Conservation (phyloP, 2,329 filamentous ascomycete genomes). For the Fusarium redolens region DNA sequence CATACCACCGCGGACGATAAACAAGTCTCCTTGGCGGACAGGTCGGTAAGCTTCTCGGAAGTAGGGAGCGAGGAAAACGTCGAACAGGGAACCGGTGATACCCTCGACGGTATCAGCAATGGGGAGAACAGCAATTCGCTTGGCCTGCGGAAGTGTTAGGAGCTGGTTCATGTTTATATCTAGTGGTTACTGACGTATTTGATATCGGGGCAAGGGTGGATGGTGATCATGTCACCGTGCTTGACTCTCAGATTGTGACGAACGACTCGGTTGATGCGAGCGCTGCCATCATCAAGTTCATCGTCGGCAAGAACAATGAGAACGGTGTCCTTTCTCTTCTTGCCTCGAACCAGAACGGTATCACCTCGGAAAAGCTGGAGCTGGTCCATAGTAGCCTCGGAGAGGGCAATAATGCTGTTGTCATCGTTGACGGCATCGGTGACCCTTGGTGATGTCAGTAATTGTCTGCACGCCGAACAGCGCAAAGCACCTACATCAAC, state of each 20-base stretch:
- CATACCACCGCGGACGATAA: constrained; percentile 98
- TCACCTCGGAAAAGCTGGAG: constrained; percentile 99
- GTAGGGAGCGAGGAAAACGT: constrained; percentile 98
- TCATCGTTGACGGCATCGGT: constrained; percentile 99
- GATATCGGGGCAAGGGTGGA: constrained; percentile 98
- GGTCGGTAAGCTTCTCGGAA: constrained; percentile 99
- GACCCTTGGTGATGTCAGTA: constrained; percentile 70
- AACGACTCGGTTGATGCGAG: constrained; percentile 97
- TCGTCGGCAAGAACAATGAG: constrained; percentile 97
- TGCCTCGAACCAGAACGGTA: constrained; percentile 97
- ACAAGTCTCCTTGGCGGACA: constrained; percentile 95
- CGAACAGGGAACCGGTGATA: constrained; percentile 96
- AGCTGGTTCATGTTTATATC: too few relatives aligned
- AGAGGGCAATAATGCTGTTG: constrained; percentile 98
- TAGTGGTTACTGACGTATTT: constrained; percentile 86
- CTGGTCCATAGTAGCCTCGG: constrained; percentile 98
- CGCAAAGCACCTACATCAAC: constrained; percentile 77
- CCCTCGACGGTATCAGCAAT: constrained; percentile 99
- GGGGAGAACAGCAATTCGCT: constrained; percentile 97
- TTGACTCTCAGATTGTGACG: constrained; percentile 98
- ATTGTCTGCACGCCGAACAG: constrained; percentile 9
- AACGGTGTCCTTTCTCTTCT: constrained; percentile 99
- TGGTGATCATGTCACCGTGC: constrained; percentile 97
- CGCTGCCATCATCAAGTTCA: constrained; percentile 96
- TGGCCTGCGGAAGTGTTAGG: constrained; percentile 72